Evolutionary conservation across 2,329 filamentous ascomycete genomes (phyloP).

Genomic region (Aureobasidium namibiae): DNA sequence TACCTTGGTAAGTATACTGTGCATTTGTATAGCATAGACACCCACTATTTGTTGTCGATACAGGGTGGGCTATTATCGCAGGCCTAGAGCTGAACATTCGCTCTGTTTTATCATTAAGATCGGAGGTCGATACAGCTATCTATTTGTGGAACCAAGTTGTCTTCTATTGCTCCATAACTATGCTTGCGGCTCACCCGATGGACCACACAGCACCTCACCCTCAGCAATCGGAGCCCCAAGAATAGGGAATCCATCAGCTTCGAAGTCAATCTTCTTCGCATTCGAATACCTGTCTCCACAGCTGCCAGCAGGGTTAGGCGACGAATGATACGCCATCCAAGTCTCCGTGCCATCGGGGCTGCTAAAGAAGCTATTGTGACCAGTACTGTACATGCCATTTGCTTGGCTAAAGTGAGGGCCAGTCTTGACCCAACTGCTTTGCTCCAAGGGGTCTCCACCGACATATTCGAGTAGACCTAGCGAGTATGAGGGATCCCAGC

Average conservation of each 20-base stretch:
- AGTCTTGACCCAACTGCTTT: slow-evolving; percentile 44
- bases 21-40: too few relatives aligned
- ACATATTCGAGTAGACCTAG: slow-evolving; percentile 48
- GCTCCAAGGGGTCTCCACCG: slow-evolving; percentile 40
- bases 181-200: slow-evolving; percentile 15
- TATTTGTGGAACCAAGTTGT: too few relatives aligned
- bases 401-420: slow-evolving; percentile 45
- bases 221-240: slow-evolving; percentile 35
- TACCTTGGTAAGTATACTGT: too few relatives aligned
- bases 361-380: slow-evolving; percentile 52
- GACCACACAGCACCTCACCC: slow-evolving; percentile 19
- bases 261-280: slow-evolving; percentile 44
- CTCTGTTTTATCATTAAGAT: too few relatives aligned
- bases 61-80: too few relatives aligned
- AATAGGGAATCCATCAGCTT: slow-evolving; percentile 44
- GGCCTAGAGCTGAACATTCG: too few relatives aligned
- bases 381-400: slow-evolving; percentile 51
- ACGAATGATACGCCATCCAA: slow-evolving; percentile 51
- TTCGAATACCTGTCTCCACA: slow-evolving; percentile 51
- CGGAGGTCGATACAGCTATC: too few relatives aligned
- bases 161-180: background rate
- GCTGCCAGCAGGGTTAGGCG: slow-evolving; percentile 38
- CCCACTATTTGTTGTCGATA: too few relatives aligned
- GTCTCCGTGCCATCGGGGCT: slow-evolving; percentile 47
- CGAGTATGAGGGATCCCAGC: slow-evolving; percentile 48